Evolutionary conservation across 2,329 filamentous ascomycete species (phyloP).

Genomic region (Thelonectria olida): DNA sequence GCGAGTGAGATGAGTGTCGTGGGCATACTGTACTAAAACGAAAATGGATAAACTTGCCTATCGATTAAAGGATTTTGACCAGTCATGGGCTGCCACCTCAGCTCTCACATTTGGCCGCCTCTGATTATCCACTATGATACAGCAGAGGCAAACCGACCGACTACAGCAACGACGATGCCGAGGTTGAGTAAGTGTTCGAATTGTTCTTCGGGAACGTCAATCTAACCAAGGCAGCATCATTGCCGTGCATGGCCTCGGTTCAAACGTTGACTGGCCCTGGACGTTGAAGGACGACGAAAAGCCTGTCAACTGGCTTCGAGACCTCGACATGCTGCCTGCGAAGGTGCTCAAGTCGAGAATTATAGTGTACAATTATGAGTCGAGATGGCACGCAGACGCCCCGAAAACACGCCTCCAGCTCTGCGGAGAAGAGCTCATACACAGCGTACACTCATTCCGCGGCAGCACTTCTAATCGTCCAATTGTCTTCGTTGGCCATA

Average conservation of each 20-base stretch:
- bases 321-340: slow-evolving; percentile 26
- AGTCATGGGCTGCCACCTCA: no score
- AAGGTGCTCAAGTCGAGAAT: slow-evolving; percentile 18
- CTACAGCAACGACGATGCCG: no score
- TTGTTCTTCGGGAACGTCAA: neutral
- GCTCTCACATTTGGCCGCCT: no score
- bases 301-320: slow-evolving; percentile 28
- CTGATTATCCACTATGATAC: no score
- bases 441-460: no score
- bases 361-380: slow-evolving; percentile 32
- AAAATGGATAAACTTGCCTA: no score
- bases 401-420: slow-evolving; percentile 32
- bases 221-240: slow-evolving; percentile 22
- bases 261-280: slow-evolving; percentile 34
- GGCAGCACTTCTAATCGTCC: no score
- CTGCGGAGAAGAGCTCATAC: slow-evolving; percentile 30
- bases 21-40: no score
- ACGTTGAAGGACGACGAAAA: slow-evolving; percentile 12
- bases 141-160: no score
- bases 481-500: no score
- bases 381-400: slow-evolving; percentile 29
- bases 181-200: neutral
- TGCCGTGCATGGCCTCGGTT: slow-evolving; percentile 31
- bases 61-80: no score
- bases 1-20: no score